Percentiles rank a stretch among this genome's conserved stretches.
Evolutionary conservation across 257 asterid species (phyloP).

Genomic region (Datura wrightii): DNA sequence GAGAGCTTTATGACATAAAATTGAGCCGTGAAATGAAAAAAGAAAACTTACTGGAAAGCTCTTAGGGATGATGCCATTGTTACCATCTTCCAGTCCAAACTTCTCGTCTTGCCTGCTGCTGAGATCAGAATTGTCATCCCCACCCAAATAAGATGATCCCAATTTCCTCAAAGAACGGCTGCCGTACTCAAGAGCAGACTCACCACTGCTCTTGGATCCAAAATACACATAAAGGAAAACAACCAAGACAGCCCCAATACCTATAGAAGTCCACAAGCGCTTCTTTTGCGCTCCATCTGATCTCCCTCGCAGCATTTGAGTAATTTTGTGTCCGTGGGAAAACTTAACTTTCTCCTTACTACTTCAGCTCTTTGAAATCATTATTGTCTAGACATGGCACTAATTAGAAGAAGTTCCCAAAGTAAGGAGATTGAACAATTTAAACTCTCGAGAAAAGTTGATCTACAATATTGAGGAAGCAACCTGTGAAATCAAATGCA

Average conservation of each 20-base stretch:
- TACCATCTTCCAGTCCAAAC: conserved; percentile 27
- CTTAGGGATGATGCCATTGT: not conserved
- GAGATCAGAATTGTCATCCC: conserved; percentile 77
- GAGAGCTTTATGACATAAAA: not conserved
- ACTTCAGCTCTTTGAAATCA: conserved; percentile 39
- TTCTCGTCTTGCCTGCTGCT: conserved; percentile 52
- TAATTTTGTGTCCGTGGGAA: conserved; percentile 35
- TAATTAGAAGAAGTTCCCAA: conserved; percentile 26
- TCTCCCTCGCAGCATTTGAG: conserved; percentile 69
- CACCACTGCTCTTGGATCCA: conserved; percentile 76
- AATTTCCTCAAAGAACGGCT: conserved; percentile 85
- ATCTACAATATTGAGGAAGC: not conserved
- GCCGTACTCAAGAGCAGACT: conserved; percentile 85
- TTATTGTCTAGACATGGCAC: conserved; percentile 33
- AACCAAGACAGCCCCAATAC: conserved; percentile 56
- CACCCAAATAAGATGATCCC: conserved; percentile 86
- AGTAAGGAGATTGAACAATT: not conserved
- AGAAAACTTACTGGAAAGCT: conserved; percentile 27
- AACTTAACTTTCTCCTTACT: conserved; percentile 38
- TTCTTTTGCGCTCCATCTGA: conserved; percentile 74
- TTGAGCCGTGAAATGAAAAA: not conserved
- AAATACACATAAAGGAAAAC: conserved; percentile 64
- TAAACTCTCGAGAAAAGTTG: not conserved
- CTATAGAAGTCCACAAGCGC: conserved; percentile 62
- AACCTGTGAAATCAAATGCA: conserved; percentile 18